phyloP scores from a whole-genome alignment of 495 filamentous ascomycete genomes.

The Talaromyces ruber region DNA sequence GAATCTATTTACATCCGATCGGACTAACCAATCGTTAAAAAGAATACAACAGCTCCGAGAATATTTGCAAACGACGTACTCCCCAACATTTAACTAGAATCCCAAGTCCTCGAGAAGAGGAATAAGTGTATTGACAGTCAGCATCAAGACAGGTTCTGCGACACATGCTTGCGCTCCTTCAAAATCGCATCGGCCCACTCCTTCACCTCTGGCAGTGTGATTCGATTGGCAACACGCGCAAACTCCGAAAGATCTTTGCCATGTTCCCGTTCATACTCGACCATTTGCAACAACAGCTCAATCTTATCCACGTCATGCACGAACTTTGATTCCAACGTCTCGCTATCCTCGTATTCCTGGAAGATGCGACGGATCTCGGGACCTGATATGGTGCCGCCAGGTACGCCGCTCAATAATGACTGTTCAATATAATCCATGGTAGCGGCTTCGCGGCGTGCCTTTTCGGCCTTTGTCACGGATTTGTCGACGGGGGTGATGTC shows the following conservation, averaged over 20 bases:
- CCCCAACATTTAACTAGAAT: too few relatives aligned
- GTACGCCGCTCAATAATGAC: constrained; percentile 62
- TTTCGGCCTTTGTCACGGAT: constrained; percentile 56
- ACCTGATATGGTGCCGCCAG: constrained; percentile 53
- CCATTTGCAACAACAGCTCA: constrained; percentile 87
- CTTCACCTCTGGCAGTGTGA: constrained; percentile 68
- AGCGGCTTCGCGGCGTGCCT: constrained; percentile 71
- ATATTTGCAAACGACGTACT: too few relatives aligned
- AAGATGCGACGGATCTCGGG: constrained; percentile 67
- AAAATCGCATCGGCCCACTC: constrained; percentile 71
- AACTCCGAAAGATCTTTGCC: constrained; percentile 80
- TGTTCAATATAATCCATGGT: constrained; percentile 85
- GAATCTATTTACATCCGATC: constrained; percentile 4
- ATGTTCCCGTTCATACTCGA: constrained; percentile 82
- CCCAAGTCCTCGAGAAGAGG: too few relatives aligned
- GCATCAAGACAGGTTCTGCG: constrained; percentile 42
- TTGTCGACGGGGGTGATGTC: constrained; percentile 88
- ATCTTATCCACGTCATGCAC: constrained; percentile 98
- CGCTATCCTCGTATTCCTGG: constrained; percentile 85
- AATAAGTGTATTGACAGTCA: too few relatives aligned
- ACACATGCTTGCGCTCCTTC: constrained; percentile 66
- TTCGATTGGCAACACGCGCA: constrained; percentile 58
- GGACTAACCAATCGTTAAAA: too few relatives aligned
- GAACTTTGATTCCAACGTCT: constrained; percentile 75
- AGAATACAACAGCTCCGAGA: too few relatives aligned